Evolutionary conservation across 208 protist species (phyloP).

Genomic region (Wallacemonas rigidus): DNA sequence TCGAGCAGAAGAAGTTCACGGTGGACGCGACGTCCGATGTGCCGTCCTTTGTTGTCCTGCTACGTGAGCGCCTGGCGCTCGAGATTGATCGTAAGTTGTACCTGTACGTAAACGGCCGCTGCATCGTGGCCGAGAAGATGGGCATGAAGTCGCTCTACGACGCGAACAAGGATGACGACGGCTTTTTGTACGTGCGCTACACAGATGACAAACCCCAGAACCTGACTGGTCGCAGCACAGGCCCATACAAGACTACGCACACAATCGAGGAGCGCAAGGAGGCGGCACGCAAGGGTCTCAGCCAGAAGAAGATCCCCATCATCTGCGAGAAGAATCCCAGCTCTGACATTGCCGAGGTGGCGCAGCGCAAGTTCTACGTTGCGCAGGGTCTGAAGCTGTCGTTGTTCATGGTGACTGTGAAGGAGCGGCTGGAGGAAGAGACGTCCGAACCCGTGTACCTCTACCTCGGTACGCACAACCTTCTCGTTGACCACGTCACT

Average conservation of each 20-base stretch:
- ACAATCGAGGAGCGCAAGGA: slow-evolving; percentile 46
- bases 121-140: slow-evolving; percentile 28
- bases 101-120: slow-evolving; percentile 16
- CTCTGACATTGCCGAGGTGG: slow-evolving; percentile 73
- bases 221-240: slow-evolving; percentile 5
- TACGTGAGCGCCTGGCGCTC: slow-evolving; percentile 12
- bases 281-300: slow-evolving; percentile 37
- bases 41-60: slow-evolving; percentile 13
- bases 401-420: slow-evolving; percentile 20
- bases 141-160: slow-evolving; percentile 53
- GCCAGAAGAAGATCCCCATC: slow-evolving; percentile 79
- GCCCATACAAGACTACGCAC: slow-evolving; percentile 30
- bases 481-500: slow-evolving; percentile 30
- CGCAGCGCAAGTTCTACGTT: slow-evolving; percentile 79
- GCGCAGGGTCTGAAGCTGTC: slow-evolving; percentile 25
- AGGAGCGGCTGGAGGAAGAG: slow-evolving; percentile 22
- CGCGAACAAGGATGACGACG: slow-evolving; percentile 93
- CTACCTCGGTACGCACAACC: slow-evolving; percentile 18
- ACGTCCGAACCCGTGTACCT: slow-evolving; percentile 21
- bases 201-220: slow-evolving; percentile 46
- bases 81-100: slow-evolving; percentile 19
- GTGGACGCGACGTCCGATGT: slow-evolving; percentile 34
- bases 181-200: slow-evolving; percentile 88
- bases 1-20: slow-evolving; percentile 88
- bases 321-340: slow-evolving; percentile 90